Base-by-base conservation (phyloP, 371 early-diverging fungal genomes). In the Apophysomyces elegans region DNA sequence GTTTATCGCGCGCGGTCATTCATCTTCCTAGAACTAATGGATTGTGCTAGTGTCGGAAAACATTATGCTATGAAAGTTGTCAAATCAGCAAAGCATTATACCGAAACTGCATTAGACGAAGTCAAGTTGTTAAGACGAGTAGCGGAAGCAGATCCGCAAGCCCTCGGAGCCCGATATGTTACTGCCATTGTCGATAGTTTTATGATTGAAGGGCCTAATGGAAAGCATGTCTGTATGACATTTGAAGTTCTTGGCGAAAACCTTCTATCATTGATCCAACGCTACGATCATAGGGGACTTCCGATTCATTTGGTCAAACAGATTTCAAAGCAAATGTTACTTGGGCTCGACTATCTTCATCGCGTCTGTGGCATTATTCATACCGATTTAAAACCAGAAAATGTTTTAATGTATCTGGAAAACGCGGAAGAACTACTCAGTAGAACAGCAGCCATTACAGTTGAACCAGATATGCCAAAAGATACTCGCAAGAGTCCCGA, bases 361-460 rank as follows among this genome's bases (percentile, higher is more conserved):
- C 77, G 91, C 1, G 90, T 91, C 59, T 97, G 99, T 81, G 90
- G 91, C 35, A 96, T 99, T 68, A 97, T 98, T 60, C 99, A 99
- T 79, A 98, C 99, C 0, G 99, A 99, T 74, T 71, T 99, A 54
- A 99, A 99, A 71, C 99, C 99, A 0, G 99, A 97, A 71, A 97
- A 97, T 72, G 95, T 96, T 3, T 81, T 97, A 18, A 92, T 95
- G 47, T 94, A 93, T 69, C 87, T 96, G 36, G 94, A 95, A 59
- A 89, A 92, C 63, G 92, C 95, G 5, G 93, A 93, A 46, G 87
- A 90, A 56, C 78, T 89, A 1, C 73, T 89, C 77, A 69, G 37
- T 59, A 70, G 54, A 47, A 8, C 47, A 36, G 37, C 45, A 47
- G 11, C 50, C 47, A 62, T 37, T 11, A 58, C 56, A n/a, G 58